Conservation (phyloP, 176 grass and related monocot species). For the Typha latifolia region DNA sequence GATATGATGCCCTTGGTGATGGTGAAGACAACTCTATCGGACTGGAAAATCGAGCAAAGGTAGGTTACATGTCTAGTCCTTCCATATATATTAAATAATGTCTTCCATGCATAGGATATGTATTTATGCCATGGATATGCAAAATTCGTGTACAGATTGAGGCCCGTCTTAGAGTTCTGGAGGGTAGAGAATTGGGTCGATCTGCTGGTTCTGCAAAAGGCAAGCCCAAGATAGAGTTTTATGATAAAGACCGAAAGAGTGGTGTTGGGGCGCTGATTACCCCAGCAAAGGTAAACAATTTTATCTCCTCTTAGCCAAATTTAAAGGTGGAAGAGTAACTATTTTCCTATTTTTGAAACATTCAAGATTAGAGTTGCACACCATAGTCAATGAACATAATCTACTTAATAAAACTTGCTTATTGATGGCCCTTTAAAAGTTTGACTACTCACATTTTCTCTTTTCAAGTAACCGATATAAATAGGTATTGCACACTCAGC, state of each 20-base stretch:
- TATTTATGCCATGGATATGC: background rate
- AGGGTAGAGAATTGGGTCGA: slow-evolving; percentile 51
- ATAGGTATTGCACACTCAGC: background rate
- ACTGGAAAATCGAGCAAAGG: slow-evolving; percentile 64
- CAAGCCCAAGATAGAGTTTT: slow-evolving; percentile 76
- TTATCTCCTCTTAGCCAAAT: background rate
- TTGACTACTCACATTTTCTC: background rate
- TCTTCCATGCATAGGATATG: background rate
- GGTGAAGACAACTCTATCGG: slow-evolving; percentile 68
- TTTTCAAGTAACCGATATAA: slow-evolving; percentile 1
- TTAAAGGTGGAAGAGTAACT: background rate
- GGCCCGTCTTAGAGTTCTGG: slow-evolving; percentile 53
- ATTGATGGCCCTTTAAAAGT: background rate
- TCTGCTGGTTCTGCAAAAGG: slow-evolving; percentile 71
- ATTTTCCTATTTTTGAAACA: too few relatives aligned
- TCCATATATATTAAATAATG: background rate
- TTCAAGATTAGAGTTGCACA: too few relatives aligned
- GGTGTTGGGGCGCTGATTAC: slow-evolving; percentile 65
- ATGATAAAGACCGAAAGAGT: slow-evolving; percentile 82
- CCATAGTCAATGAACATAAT: background rate
- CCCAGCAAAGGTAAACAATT: slow-evolving; percentile 49
- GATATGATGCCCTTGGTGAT: slow-evolving; percentile 77
- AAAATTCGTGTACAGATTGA: slow-evolving; percentile 51
- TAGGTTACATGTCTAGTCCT: slow-evolving; percentile 16
- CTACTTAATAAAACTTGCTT: slow-evolving; percentile 2